Evolutionary conservation across 2,329 filamentous ascomycete genomes (phyloP).

Genomic region (Cordyceps cateniannulata): DNA sequence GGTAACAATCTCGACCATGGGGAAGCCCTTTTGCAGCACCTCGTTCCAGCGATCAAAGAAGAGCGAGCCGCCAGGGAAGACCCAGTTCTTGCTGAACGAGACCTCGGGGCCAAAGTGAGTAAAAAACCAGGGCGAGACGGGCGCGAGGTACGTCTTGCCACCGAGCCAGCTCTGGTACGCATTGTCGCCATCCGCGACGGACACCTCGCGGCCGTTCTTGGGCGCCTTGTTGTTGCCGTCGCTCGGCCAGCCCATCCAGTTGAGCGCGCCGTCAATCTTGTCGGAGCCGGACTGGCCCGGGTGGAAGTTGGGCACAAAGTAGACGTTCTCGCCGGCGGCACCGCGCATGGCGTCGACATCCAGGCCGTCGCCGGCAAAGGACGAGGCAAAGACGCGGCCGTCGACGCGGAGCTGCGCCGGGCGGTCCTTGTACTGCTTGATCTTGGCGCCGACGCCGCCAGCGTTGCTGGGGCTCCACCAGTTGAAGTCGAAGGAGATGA

Average conservation of each 20-base stretch:
- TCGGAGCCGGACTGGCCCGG: constrained; percentile 32
- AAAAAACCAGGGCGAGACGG: constrained; percentile 38
- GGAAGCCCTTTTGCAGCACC: constrained; percentile 37
- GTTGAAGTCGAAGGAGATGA: constrained; percentile 52
- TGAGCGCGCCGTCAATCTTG: constrained; percentile 38
- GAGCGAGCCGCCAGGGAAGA: constrained; percentile 52
- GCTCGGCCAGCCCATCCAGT: constrained; percentile 40
- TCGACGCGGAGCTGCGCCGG: constrained; percentile 44
- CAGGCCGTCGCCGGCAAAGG: constrained; percentile 43
- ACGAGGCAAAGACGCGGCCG: constrained; percentile 45
- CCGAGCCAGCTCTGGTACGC: constrained; percentile 28
- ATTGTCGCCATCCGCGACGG: constrained; percentile 33
- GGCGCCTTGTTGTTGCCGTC: constrained; percentile 44
- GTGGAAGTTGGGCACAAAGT: constrained; percentile 45
- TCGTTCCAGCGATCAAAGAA: constrained; percentile 53
- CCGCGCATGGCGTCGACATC: constrained; percentile 34
- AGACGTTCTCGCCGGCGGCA: constrained; percentile 38
- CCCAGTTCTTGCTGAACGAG: constrained; percentile 45
- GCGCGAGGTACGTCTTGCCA: constrained; percentile 42
- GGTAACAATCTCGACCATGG: constrained; percentile 42
- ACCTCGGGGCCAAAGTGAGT: constrained; percentile 41
- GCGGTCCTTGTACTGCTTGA: constrained; percentile 36
- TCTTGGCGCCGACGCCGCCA: constrained; percentile 35
- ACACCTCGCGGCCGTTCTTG: constrained; percentile 29
- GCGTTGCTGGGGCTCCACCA: constrained; percentile 33